Evolutionary conservation across 2,329 filamentous ascomycete genomes (phyloP), one percentile per base, ranked within the genome.

Genomic region (Sporothrix schenckii): DNA sequence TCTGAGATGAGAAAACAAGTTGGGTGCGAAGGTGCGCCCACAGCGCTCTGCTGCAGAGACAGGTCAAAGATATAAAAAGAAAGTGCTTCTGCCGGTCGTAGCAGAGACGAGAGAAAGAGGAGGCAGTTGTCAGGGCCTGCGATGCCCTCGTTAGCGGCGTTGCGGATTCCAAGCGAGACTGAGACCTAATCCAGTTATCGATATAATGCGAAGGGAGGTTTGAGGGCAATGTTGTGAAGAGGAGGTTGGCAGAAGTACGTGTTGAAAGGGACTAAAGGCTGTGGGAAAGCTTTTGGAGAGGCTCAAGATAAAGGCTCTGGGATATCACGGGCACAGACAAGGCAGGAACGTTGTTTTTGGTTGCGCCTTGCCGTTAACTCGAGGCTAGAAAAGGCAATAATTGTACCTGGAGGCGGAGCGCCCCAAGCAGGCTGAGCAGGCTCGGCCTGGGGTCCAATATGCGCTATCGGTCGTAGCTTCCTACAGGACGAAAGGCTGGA

Each of bases 121-220:
- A 14, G 34, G 16, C 14, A 21, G 44, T 16, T n/a, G 44, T 49
- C 30, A 19, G 30, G 11, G 14, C 2, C 7, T 27, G 24, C 49
- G 49, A 30, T 63, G 39, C 24, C 6, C 24, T 34, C 44, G 49
- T n/a, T 41, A 67, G 65, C 65, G 65, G 65, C 50, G 65, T 56
- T 67, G 65, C 50, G 50, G 34, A 24, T 14, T 19, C 47, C 53
- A 66, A 66, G 44, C 65, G 50, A 67, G 65, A 50, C 65, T 67
- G 65, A 54, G 65, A n/a, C 39, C 65, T 19, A 27, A 41, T n/a
- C 50, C 49, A 19, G 50, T 41, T 54, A 44, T 21, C 21, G 34
- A 19, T 30, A 39, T 4, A 50, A 54, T 49, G 65, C 24, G 16
- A n/a, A 27, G 1, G 13, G 58, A 47, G 39, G 39, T 27, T 24